These are phyloP conservation scores for Gloeostereum incarnatum DNA, from an alignment of 768 basidiomycete genomes.

Conservation along the genomic window DNA sequence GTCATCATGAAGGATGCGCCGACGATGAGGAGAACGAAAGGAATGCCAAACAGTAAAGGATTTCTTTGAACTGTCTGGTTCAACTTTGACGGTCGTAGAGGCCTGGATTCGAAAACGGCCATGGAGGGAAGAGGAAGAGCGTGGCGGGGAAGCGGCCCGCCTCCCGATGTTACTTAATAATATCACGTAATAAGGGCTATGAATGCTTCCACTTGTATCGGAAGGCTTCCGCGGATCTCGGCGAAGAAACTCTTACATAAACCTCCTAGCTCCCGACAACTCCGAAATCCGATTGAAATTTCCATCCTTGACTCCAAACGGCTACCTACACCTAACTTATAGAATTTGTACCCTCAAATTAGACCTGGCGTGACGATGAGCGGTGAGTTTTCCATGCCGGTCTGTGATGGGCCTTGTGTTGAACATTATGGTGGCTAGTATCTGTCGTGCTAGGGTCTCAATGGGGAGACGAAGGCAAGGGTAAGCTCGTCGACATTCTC, in stretches of 20 bases:
- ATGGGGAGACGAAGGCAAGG: constrained; percentile 93
- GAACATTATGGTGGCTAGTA: constrained; percentile 15
- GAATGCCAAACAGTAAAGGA: constrained; percentile 74
- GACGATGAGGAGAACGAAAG: constrained; percentile 82
- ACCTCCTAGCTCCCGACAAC: too few relatives aligned
- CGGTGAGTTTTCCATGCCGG: constrained; percentile 15
- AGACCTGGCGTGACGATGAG: constrained; percentile 22
- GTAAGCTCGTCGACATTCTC: constrained; percentile 95
- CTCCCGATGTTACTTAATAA: too few relatives aligned
- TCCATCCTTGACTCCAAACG: too few relatives aligned
- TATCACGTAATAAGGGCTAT: too few relatives aligned
- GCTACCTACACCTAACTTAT: too few relatives aligned
- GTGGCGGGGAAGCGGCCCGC: too few relatives aligned
- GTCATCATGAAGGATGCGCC: constrained; percentile 79
- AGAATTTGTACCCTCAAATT: too few relatives aligned
- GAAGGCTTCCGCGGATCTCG: too few relatives aligned
- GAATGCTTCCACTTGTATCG: too few relatives aligned
- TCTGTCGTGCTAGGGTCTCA: constrained; percentile 81
- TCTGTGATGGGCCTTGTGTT: constrained; percentile 4
- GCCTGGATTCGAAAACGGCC: constrained; percentile 41
- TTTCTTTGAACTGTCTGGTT: constrained; percentile 42
- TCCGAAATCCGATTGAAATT: too few relatives aligned
- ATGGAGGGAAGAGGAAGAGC: too few relatives aligned
- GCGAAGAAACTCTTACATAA: too few relatives aligned
- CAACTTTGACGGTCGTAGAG: constrained; percentile 29